phyloP scores from a whole-genome alignment of 352 stramenopile genomes.

The Pythium grandisporangium region DNA sequence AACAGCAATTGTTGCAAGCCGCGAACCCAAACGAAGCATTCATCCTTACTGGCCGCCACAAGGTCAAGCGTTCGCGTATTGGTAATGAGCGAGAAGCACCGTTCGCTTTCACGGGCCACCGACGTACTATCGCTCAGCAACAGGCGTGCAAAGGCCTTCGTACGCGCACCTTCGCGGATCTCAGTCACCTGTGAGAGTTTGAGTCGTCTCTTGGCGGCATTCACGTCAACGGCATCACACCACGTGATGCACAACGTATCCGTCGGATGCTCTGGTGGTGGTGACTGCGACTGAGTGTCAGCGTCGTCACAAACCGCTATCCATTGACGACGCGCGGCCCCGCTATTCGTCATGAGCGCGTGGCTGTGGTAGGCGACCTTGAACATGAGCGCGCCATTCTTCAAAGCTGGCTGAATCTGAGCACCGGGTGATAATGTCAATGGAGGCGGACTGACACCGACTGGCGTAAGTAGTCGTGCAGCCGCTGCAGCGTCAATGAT shows the following conservation, averaged over 20 bases:
- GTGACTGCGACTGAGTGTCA: conserved; percentile 62
- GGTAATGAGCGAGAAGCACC: conserved; percentile 67
- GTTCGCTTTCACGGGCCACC: conserved; percentile 30
- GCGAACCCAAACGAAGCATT: conserved; percentile 49
- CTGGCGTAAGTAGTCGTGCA: too few species aligned
- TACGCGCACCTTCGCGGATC: conserved; percentile 41
- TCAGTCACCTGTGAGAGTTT: conserved; percentile 42
- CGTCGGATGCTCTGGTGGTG: conserved; percentile 2
- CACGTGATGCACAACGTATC: conserved; percentile 47
- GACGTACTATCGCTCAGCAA: conserved; percentile 24
- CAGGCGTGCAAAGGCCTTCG: conserved; percentile 50
- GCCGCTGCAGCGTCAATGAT: conserved; percentile 28
- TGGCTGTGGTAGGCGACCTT: conserved; percentile 72
- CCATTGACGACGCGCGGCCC: too few species aligned
- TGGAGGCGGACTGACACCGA: conserved; percentile 9
- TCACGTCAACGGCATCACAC: conserved; percentile 45
- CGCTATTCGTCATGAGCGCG: too few species aligned
- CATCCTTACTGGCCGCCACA: conserved; percentile 71
- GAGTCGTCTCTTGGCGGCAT: conserved; percentile 27
- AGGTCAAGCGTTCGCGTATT: conserved; percentile 58
- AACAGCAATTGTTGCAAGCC: conserved; percentile 36
- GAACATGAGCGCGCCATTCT: conserved; percentile 56
- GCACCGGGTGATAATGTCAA: conserved; percentile 19
- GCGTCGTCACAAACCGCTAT: conserved; percentile 13
- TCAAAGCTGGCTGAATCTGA: conserved; percentile 29